These are phyloP conservation scores for Acanthamoeba triangularis DNA, from an alignment of 208 protist species.

Conservation along the genomic window DNA sequence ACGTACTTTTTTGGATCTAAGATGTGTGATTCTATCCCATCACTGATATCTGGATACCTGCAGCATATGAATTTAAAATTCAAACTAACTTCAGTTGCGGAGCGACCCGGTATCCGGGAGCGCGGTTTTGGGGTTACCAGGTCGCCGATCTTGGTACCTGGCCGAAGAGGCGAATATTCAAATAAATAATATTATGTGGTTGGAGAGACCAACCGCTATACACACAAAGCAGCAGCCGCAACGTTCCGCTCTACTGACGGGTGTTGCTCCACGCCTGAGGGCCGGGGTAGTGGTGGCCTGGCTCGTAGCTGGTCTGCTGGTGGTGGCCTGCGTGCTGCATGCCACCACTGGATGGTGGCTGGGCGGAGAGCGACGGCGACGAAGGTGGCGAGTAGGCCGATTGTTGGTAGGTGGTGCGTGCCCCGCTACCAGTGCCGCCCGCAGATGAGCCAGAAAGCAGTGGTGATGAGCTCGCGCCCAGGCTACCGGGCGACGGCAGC, in stretches of 20 bases:
- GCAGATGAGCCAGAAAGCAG: not conserved
- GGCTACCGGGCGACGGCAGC: not conserved
- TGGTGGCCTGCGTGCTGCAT: not conserved
- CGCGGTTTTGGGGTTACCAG: too few species aligned
- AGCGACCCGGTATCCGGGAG: too few species aligned
- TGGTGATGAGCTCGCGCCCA: not conserved
- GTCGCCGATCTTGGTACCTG: too few species aligned
- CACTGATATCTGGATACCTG: too few species aligned
- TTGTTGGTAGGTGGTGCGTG: too few species aligned
- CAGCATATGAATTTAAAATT: too few species aligned
- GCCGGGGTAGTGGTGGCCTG: not conserved
- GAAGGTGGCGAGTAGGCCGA: not conserved
- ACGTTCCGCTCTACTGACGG: not conserved
- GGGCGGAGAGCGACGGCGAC: not conserved
- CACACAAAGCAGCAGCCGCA: not conserved
- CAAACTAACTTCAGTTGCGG: too few species aligned
- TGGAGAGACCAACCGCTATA: not conserved
- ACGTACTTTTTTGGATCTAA: too few species aligned
- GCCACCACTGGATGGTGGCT: not conserved
- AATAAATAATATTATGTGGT: not conserved
- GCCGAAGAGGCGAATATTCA: too few species aligned
- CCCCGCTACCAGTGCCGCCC: not conserved
- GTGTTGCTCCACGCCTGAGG: not conserved
- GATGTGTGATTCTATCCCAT: too few species aligned
- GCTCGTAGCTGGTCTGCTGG: not conserved